Percentiles rank a stretch among this genome's conserved stretches.
These are phyloP conservation scores for Porcisia deanei DNA, from an alignment of 208 protist species.

Conservation along the genomic window DNA sequence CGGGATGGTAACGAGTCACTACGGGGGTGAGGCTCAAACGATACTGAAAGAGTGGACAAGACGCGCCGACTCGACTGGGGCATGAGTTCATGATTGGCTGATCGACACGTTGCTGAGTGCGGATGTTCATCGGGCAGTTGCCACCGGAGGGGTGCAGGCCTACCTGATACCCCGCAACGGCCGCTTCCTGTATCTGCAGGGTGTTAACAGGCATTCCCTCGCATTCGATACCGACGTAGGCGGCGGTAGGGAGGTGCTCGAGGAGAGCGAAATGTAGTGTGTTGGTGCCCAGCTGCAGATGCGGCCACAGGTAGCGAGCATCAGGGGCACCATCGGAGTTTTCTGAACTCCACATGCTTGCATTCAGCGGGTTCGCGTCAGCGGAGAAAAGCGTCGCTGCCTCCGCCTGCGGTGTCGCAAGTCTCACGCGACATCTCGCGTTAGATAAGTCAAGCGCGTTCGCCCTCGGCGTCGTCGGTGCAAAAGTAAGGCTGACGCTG, in stretches of 20 bases:
- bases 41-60: constrained; percentile 41
- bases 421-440: constrained; percentile 28
- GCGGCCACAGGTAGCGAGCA: constrained; percentile 24
- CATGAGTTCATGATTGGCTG: constrained; percentile 38
- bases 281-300: constrained; percentile 40
- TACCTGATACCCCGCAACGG: constrained; percentile 44
- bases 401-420: constrained; percentile 28
- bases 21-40: constrained; percentile 31
- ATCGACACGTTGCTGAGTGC: constrained; percentile 14
- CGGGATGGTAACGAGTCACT: constrained; percentile 33
- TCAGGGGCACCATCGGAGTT: not conserved
- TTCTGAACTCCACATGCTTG: constrained; percentile 26
- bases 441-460: constrained; percentile 26
- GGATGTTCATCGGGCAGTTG: constrained; percentile 45
- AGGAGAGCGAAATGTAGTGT: constrained; percentile 35
- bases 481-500: constrained; percentile 27
- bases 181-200: constrained; percentile 17
- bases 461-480: constrained; percentile 10
- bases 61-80: constrained; percentile 26
- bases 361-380: constrained; percentile 17
- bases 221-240: constrained; percentile 36
- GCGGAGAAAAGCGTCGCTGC: constrained; percentile 10
- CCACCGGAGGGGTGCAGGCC: constrained; percentile 35
- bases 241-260: constrained; percentile 18
- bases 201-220: constrained; percentile 19